These are phyloP conservation scores for Kalmanozyma brasiliensis DNA, from an alignment of 1,284 basidiomycete species.

Conservation along the genomic window DNA sequence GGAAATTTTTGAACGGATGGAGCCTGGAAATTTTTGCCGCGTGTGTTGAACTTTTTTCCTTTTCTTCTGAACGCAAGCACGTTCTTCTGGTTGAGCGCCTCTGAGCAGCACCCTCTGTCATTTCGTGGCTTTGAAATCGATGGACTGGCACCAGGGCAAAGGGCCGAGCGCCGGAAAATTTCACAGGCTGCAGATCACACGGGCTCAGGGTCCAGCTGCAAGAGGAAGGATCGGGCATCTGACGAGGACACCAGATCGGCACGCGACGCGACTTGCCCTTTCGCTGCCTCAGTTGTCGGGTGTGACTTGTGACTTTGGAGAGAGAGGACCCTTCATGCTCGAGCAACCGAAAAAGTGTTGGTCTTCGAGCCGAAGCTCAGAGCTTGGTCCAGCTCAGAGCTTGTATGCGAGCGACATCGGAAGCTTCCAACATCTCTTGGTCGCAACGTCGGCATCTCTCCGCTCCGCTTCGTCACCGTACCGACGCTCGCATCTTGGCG, in stretches of 20 bases:
- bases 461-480: neutral
- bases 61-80: slow-evolving; percentile 5
- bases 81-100: slow-evolving; percentile 1
- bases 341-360: slow-evolving; percentile 24
- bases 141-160: too few species aligned
- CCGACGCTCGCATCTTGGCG: slow-evolving; percentile 3
- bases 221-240: neutral
- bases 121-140: slow-evolving; percentile 21
- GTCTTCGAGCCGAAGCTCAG: neutral
- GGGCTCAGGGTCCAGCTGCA: too few species aligned
- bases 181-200: too few species aligned
- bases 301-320: neutral
- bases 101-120: slow-evolving; percentile 3
- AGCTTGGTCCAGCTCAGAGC: neutral
- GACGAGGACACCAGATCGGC: slow-evolving; percentile 5
- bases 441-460: neutral
- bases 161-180: too few species aligned
- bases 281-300: too few species aligned
- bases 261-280: slow-evolving; percentile 23
- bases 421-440: slow-evolving; percentile 11
- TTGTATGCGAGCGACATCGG: slow-evolving; percentile 7
- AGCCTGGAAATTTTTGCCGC: neutral
- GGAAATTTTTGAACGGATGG: slow-evolving; percentile 2
- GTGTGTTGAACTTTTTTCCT: slow-evolving; percentile 12
- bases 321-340: neutral